Base-by-base conservation (phyloP, 2,329 filamentous ascomycete species). In the Hypoxylon sp. region DNA sequence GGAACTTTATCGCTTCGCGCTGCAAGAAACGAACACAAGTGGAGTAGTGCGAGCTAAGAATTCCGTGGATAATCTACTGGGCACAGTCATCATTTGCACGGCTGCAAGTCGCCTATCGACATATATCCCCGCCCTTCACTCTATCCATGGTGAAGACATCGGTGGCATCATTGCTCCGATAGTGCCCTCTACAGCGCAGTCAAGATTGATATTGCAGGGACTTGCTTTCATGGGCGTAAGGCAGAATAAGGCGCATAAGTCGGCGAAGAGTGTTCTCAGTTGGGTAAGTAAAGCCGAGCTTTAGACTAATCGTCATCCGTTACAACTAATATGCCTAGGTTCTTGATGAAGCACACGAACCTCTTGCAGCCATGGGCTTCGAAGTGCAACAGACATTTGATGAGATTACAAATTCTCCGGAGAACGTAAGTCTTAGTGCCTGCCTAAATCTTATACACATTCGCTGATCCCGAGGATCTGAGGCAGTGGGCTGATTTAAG, bases 31-130 rank as follows among this genome's bases (percentile, higher is more conserved):
- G 23, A 87, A 89, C 65, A 85, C 89, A 12, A 95, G 92, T 72
- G 92, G 92, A 37, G 91, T 97, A 63, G 94, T 97, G 62, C 87
- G 93, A 29, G 93, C 93, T 21, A 96, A 94, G 78, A 84, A 89
- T 58, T 84, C 86, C 0, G 85, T 87, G 50, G 90, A 90, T 61
- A 83, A 82, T n/a, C 79, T 97, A 19, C 79, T 96, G 5, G 93
- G 92, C 0, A 94, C 90, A 1, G 88, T 96, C 12, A 90, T 96
- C 67, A 87, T 96, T 41, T 94, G 92, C 80, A 90, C 89, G 70
- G 87, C 87, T 50, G 86, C 87, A 46, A 92, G 91, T 58, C 82
- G 84, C 11, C 80, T 96, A 48, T 87, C 89, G 5, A 88, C 88
- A 27, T 90, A 89, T 71, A 85, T 96, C 53, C 92, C 93, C 0